Evolutionary conservation across 768 basidiomycete genomes (phyloP).

Genomic region (Suillus sp.): DNA sequence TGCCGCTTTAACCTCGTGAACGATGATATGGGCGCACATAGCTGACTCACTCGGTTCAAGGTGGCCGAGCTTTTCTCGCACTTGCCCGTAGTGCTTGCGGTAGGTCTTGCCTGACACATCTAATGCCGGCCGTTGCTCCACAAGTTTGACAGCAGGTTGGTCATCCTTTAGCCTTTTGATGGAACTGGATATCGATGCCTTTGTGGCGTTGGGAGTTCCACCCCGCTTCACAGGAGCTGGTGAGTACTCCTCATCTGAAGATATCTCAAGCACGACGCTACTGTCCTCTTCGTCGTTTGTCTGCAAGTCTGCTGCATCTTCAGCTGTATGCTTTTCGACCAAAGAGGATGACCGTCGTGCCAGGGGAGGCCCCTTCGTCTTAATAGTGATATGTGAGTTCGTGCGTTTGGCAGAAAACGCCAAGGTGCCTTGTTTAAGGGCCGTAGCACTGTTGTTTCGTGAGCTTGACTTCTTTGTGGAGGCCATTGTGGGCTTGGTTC

Average conservation of each 20-base stretch:
- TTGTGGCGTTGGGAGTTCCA: constrained; percentile 29
- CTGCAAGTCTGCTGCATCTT: constrained; percentile 3
- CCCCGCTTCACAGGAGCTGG: constrained; percentile 7
- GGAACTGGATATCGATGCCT: constrained; percentile 10
- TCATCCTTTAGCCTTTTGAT: constrained; percentile 15
- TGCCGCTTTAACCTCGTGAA: constrained; percentile 2
- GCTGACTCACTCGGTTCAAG: constrained; percentile 57
- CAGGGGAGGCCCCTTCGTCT: constrained; percentile 19
- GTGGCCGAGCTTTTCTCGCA: constrained; percentile 55
- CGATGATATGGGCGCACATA: constrained; percentile 3
- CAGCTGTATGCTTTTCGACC: constrained; percentile 11
- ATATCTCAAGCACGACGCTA: constrained; percentile 17
- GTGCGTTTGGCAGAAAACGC: constrained; percentile 51
- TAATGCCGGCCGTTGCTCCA: constrained; percentile 26
- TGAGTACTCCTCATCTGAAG: constrained; percentile 24
- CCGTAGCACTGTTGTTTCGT: constrained; percentile 11
- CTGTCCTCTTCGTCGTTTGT: not conserved
- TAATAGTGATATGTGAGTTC: constrained; percentile 26
- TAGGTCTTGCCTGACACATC: constrained; percentile 55
- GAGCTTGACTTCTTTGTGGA: constrained; percentile 1
- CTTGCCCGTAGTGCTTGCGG: constrained; percentile 49
- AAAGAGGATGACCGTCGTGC: constrained; percentile 1
- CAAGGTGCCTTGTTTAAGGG: constrained; percentile 48
- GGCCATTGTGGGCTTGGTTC: constrained; percentile 4
- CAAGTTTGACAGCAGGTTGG: not conserved